Base-by-base conservation (phyloP, 2,329 filamentous ascomycete species). In the Paecilomyces dactylethromorphus region DNA sequence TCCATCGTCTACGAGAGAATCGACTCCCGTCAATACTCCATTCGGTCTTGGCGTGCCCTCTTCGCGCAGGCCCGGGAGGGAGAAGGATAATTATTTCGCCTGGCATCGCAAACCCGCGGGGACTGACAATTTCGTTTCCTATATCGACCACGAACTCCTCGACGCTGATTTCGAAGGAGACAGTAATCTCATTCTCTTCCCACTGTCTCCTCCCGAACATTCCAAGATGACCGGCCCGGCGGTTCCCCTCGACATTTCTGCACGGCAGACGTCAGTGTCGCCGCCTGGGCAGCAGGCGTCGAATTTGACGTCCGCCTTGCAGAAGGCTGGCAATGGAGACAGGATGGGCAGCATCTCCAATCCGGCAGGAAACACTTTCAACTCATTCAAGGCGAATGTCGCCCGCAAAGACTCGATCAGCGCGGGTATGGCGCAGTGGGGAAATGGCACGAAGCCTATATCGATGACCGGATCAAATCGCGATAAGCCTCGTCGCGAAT, bases 251-350 rank as follows among this genome's bases (percentile, higher is more conserved):
- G 82, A 87, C 70, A 86, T 87, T 68, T 75, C 82, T 67, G 78
- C 80, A 69, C 81, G 79, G 66, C 79, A 80, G 77, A 80, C 79
- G 63, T 84, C 82, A 57, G 79, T 83, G 63, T 85, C 83, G 32
- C 84, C 84, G 55, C 82, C 82, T 52, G 76, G 74, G 61, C 83
- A 82, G 68, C 84, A 86, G 71, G 82, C 83, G 12, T 87, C 85
- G 35, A 86, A 85, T 66, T 76, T 87, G 64, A 87, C 84, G 4
- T 84, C 82, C 53, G 84, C 84, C 54, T 74, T 87, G 59, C 82
- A 84, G 66, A 77, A 79, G 58, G 78, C 74, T 52, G 71, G 72
- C 35, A 77, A 72, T 59, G 71, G 72, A 59, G 75, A 76, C 60
- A 73, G 74, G n/a, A 67, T 69, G 49, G 72, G 76, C 11, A 76